These are phyloP conservation scores for Carnegiea gigantea DNA, from an alignment of 179 eudicot genomes.

Conservation along the genomic window DNA sequence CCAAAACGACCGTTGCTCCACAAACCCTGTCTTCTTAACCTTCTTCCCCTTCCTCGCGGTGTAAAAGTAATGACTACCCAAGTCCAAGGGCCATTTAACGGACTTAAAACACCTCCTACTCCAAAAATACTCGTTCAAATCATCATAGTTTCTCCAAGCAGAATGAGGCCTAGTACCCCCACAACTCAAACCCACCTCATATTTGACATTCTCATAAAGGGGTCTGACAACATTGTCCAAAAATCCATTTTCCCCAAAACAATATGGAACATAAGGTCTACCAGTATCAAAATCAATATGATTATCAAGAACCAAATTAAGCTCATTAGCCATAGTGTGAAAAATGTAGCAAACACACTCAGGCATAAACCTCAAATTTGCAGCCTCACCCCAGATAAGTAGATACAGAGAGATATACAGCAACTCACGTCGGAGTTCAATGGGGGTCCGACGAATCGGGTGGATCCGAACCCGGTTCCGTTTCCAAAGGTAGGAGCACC, in stretches of 20 bases:
- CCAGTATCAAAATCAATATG: constrained; percentile 55
- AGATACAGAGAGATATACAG: constrained; percentile 69
- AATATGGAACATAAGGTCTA: constrained; percentile 40
- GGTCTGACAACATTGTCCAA: constrained; percentile 55
- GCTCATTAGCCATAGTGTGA: constrained; percentile 74
- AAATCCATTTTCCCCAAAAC: constrained; percentile 51
- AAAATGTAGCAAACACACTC: constrained; percentile 84
- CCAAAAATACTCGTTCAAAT: constrained; percentile 92
- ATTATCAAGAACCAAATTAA: constrained; percentile 57
- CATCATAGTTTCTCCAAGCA: constrained; percentile 97
- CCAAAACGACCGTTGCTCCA: constrained; percentile 96
- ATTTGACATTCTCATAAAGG: constrained; percentile 46
- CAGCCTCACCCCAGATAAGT: constrained; percentile 88
- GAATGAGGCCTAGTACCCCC: constrained; percentile 84
- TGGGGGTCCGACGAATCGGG: constrained; percentile 37
- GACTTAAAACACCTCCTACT: constrained; percentile 64
- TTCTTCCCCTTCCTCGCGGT: constrained; percentile 31
- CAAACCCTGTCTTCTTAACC: constrained; percentile 93
- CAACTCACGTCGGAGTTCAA: constrained; percentile 61
- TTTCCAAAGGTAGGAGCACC: constrained; percentile 63
- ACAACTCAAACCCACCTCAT: constrained; percentile 60
- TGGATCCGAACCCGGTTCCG: constrained; percentile 41
- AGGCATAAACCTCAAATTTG: constrained; percentile 67
- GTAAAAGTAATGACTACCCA: constrained; percentile 46
- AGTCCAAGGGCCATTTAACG: constrained; percentile 78